These are phyloP conservation scores for Pseudotsuga menziesii DNA, from an alignment of 75 land plant genomes.

Conservation along the genomic window DNA sequence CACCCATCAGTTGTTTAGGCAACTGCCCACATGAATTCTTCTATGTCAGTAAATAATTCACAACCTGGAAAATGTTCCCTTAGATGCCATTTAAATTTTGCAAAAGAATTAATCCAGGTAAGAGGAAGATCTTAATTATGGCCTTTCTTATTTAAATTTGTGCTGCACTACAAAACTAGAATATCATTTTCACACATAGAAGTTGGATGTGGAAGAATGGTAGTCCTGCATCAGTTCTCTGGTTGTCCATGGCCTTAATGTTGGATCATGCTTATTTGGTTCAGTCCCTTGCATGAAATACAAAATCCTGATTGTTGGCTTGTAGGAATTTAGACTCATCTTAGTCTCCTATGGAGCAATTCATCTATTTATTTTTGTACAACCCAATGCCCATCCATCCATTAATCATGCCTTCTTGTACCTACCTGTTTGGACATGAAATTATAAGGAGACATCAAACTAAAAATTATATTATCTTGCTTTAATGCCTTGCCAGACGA, in stretches of 20 bases:
- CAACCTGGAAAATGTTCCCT: not conserved
- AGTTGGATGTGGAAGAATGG: not conserved
- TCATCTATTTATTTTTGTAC: not conserved
- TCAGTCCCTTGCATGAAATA: not conserved
- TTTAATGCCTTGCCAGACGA: not conserved
- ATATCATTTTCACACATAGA: not conserved
- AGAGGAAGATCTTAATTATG: not conserved
- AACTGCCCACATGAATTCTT: not conserved
- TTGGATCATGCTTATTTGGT: not conserved
- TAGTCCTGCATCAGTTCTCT: not conserved
- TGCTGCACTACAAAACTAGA: not conserved
- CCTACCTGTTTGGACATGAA: not conserved
- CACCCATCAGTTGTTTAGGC: not conserved
- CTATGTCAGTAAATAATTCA: not conserved
- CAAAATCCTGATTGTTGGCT: not conserved
- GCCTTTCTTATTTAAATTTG: not conserved
- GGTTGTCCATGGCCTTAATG: constrained; percentile 4
- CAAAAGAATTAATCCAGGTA: not conserved
- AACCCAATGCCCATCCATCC: not conserved
- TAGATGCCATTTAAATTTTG: not conserved
- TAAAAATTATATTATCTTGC: not conserved
- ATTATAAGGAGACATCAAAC: not conserved
- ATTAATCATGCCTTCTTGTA: not conserved
- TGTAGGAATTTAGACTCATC: not conserved
- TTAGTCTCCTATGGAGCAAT: not conserved